phyloP scores from a whole-genome alignment of 2,329 filamentous ascomycete species.

The Ascochyta pisi region DNA sequence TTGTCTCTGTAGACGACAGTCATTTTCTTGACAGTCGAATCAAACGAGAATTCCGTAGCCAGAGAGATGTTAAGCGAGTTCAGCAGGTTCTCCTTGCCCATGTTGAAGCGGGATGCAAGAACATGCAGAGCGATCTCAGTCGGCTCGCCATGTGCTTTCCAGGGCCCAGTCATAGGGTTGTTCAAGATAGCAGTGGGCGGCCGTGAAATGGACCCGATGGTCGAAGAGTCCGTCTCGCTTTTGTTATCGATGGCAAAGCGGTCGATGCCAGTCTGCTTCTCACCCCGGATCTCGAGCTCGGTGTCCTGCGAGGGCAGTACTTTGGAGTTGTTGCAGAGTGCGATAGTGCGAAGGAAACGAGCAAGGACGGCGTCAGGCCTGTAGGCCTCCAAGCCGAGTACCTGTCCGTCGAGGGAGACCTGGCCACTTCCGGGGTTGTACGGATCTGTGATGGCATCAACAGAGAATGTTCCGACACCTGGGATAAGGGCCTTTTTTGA shows the following conservation, averaged over 20 bases:
- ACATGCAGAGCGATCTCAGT: constrained; percentile 51
- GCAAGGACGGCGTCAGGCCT: constrained; percentile 27
- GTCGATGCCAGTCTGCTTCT: constrained; percentile 55
- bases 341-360: constrained; percentile 47
- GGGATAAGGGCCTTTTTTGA: constrained; percentile 48
- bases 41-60: constrained; percentile 49
- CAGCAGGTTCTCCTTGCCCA: constrained; percentile 42
- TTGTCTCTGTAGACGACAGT: constrained; percentile 48
- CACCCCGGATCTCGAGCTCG: constrained; percentile 57
- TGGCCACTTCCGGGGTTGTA: constrained; percentile 46
- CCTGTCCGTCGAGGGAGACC: constrained; percentile 39
- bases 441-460: constrained; percentile 46
- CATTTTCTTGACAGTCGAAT: constrained; percentile 52
- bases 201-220: constrained; percentile 39
- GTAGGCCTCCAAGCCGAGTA: constrained; percentile 35
- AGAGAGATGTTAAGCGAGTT: constrained; percentile 38
- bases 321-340: constrained; percentile 50
- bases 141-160: constrained; percentile 48
- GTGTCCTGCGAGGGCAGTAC: constrained; percentile 35
- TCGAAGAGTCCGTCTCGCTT: constrained; percentile 42
- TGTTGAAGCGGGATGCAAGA: constrained; percentile 49
- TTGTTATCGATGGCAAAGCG: constrained; percentile 35
- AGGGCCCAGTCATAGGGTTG: constrained; percentile 27
- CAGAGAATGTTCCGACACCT: constrained; percentile 41
- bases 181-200: constrained; percentile 38